Percentiles rank a stretch among this genome's conserved stretches.
Conservation (phyloP, 2,329 filamentous ascomycete genomes). For the Cladosporium sp. region DNA sequence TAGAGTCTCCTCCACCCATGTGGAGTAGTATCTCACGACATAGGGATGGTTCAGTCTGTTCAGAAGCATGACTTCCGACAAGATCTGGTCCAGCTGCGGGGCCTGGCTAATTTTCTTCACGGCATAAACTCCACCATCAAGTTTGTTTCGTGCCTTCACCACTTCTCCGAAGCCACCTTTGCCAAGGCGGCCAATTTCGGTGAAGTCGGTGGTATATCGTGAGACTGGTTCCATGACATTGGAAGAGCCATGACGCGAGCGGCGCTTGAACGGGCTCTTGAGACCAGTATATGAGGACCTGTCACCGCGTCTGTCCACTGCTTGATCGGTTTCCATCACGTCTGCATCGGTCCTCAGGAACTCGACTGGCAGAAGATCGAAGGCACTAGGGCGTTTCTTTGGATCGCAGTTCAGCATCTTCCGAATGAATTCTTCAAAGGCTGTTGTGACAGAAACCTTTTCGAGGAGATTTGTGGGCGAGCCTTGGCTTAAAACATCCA, state of each 20-base stretch:
- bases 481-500: conserved; percentile 70
- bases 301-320: background rate
- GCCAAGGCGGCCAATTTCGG: conserved; percentile 81
- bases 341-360: conserved; percentile 50
- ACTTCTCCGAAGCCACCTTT: conserved; percentile 96
- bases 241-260: conserved; percentile 31
- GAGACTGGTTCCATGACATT: conserved; percentile 44
- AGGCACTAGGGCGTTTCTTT: conserved; percentile 79
- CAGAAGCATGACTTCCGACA: conserved; percentile 81
- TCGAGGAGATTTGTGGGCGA: conserved; percentile 73
- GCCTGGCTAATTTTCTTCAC: conserved; percentile 92
- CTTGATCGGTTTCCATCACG: background rate
- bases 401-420: conserved; percentile 82
- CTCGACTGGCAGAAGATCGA: conserved; percentile 60
- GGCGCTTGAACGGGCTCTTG: conserved; percentile 22
- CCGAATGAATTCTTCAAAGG: conserved; percentile 73
- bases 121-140: conserved; percentile 89
- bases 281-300: conserved; percentile 18
- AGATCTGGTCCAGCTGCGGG: conserved; percentile 67
- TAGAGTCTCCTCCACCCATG: conserved; percentile 70
- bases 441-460: conserved; percentile 65
- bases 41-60: conserved; percentile 90
- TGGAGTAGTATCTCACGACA: conserved; percentile 86
- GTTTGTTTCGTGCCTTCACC: conserved; percentile 88
- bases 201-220: conserved; percentile 83